Percentiles rank a stretch among this genome's conserved stretches.
These are phyloP conservation scores for Thalassia testudinum DNA, from an alignment of 116 monocot species.

Conservation along the genomic window DNA sequence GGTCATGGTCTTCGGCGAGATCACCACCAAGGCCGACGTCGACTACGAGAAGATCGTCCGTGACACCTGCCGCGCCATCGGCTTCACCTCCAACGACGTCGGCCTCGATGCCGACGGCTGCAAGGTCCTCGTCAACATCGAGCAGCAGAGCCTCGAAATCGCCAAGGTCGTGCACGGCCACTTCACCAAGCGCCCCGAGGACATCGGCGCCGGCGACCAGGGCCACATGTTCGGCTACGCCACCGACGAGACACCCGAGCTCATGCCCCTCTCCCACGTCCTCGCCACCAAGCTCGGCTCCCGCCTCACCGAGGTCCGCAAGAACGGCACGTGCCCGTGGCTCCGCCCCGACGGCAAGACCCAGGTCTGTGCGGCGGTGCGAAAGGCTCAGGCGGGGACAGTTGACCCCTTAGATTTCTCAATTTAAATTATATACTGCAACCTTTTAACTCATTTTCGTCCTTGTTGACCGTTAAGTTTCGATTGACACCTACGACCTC, in stretches of 20 bases:
- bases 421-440: too few relatives aligned
- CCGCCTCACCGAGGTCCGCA: slow-evolving; percentile 64
- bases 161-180: slow-evolving; percentile 77
- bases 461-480: too few relatives aligned
- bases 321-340: slow-evolving; percentile 75
- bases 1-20: slow-evolving; percentile 96
- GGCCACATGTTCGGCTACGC: slow-evolving; percentile 15
- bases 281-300: slow-evolving; percentile 77
- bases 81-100: slow-evolving; percentile 54
- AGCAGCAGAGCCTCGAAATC: slow-evolving; percentile 77
- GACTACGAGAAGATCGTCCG: slow-evolving; percentile 86
- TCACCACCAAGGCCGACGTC: slow-evolving; percentile 76
- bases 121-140: slow-evolving; percentile 65
- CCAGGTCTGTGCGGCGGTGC: too few relatives aligned
- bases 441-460: too few relatives aligned
- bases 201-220: slow-evolving; percentile 1
- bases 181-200: slow-evolving; percentile 9
- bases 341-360: slow-evolving; percentile 70
- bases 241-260: slow-evolving; percentile 8
- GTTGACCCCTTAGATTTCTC: too few relatives aligned
- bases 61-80: slow-evolving; percentile 66
- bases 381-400: too few relatives aligned
- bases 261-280: slow-evolving; percentile 78
- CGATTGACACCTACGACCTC: too few relatives aligned
- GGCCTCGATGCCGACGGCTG: slow-evolving; percentile 75